Evolutionary conservation across 768 basidiomycete genomes (phyloP).

Genomic region (Chalciporus chontae): DNA sequence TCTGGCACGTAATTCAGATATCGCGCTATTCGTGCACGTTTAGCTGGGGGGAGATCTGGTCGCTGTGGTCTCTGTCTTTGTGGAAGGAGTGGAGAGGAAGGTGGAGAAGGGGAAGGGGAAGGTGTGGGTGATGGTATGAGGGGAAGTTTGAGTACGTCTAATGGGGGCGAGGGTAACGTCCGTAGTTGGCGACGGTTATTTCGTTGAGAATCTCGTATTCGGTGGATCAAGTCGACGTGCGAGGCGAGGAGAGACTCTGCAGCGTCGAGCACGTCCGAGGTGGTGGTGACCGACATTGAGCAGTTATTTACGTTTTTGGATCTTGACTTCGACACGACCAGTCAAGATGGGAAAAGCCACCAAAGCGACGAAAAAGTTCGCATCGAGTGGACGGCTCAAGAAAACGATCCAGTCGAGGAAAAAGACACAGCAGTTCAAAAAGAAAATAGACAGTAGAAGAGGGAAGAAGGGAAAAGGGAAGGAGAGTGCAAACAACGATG

Average conservation of each 20-base stretch:
- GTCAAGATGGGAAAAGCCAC: conserved; percentile 55
- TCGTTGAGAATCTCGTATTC: conserved; percentile 55
- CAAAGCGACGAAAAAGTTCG: conserved; percentile 78
- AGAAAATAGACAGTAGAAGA: conserved; percentile 63
- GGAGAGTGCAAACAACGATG: conserved; percentile 25
- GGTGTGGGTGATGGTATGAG: conserved; percentile 57
- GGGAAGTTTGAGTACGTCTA: conserved; percentile 53
- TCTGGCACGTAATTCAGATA: conserved; percentile 85
- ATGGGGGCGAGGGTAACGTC: conserved; percentile 51
- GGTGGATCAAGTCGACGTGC: conserved; percentile 56
- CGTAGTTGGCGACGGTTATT: conserved; percentile 54
- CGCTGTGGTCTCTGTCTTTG: conserved; percentile 39
- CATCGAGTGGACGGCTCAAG: conserved; percentile 82
- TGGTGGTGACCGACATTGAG: conserved; percentile 30
- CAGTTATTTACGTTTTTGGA: conserved; percentile 18
- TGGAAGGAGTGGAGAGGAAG: conserved; percentile 40
- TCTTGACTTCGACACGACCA: neutral
- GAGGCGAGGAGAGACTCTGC: conserved; percentile 64
- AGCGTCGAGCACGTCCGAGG: conserved; percentile 50
- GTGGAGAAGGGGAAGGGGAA: conserved; percentile 46
- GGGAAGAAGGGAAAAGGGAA: conserved; percentile 39
- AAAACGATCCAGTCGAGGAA: conserved; percentile 81
- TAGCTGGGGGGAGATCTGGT: conserved; percentile 60
- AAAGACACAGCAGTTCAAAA: conserved; percentile 73
- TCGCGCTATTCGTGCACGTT: conserved; percentile 64